Conservation (phyloP, 768 basidiomycete species). For the Dictyophora rubrovolvata region DNA sequence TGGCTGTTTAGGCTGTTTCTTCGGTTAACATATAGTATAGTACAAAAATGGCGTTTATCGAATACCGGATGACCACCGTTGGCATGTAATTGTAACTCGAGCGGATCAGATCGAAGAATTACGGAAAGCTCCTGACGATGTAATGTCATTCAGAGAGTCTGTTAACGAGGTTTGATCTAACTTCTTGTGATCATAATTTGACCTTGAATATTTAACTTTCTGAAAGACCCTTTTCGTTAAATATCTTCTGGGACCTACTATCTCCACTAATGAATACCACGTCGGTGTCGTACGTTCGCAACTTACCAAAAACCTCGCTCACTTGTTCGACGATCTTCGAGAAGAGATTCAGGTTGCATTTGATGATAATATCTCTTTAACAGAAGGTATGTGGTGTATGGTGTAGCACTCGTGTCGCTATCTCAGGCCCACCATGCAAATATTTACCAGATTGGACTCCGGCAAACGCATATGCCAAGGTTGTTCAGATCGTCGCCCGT, state of each 20-base stretch:
- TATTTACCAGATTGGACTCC: conserved; percentile 23
- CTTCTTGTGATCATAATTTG: too few relatives aligned
- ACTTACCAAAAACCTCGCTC: conserved; percentile 28
- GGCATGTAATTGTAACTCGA: conserved; percentile 29
- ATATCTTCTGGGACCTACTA: conserved; percentile 28
- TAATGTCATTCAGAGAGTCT: conserved; percentile 26
- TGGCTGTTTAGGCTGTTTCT: background rate
- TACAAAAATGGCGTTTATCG: conserved; percentile 27
- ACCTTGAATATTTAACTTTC: background rate
- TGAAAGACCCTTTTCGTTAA: conserved; percentile 28
- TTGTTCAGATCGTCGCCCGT: conserved; percentile 14
- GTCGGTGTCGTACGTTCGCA: conserved; percentile 19
- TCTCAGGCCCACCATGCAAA: too few relatives aligned
- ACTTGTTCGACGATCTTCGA: conserved; percentile 28
- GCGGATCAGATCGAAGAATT: conserved; percentile 37
- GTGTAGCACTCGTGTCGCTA: background rate
- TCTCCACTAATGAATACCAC: conserved; percentile 23
- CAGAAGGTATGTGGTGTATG: conserved; percentile 8
- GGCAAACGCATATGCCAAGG: conserved; percentile 17
- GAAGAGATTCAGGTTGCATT: conserved; percentile 37
- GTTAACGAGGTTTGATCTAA: conserved; percentile 22
- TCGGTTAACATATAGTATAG: background rate
- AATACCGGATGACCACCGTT: conserved; percentile 32
- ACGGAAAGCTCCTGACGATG: conserved; percentile 29
- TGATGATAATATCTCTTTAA: conserved; percentile 24